Conservation (phyloP, 108 stramenopile species). For the Epithemia pelagica region DNA sequence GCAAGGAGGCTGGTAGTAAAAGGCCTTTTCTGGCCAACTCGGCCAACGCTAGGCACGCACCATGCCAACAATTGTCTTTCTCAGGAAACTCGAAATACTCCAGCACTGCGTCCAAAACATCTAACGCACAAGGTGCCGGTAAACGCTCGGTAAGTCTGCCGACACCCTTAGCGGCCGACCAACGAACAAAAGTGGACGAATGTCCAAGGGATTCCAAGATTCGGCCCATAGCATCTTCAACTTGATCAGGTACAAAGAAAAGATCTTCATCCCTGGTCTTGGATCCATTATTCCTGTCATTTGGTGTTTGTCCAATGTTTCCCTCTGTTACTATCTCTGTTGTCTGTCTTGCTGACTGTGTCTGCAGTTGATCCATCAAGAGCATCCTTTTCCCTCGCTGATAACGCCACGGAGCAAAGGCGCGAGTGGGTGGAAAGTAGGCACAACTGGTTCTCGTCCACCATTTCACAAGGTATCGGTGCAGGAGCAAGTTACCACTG, state of each 20-base stretch:
- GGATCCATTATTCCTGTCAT: background rate
- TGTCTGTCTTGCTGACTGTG: background rate
- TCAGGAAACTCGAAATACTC: slow-evolving; percentile 49
- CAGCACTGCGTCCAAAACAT: slow-evolving; percentile 91
- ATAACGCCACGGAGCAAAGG: slow-evolving; percentile 90
- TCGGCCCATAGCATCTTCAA: slow-evolving; percentile 94
- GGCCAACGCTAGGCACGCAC: slow-evolving; percentile 92
- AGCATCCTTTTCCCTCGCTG: slow-evolving; percentile 83
- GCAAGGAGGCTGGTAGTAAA: slow-evolving; percentile 80
- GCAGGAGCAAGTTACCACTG: slow-evolving; percentile 42
- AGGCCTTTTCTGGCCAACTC: slow-evolving; percentile 95
- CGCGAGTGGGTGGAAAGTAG: slow-evolving; percentile 79
- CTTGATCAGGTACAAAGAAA: slow-evolving; percentile 82
- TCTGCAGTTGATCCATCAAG: slow-evolving; percentile 51
- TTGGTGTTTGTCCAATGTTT: background rate
- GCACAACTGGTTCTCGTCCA: slow-evolving; percentile 84
- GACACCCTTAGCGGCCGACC: slow-evolving; percentile 98
- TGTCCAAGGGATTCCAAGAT: slow-evolving; percentile 74
- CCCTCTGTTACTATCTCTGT: background rate
- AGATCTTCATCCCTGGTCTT: slow-evolving; percentile 16
- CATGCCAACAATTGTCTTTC: slow-evolving; percentile 92
- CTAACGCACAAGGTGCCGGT: slow-evolving; percentile 85
- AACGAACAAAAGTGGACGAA: slow-evolving; percentile 91
- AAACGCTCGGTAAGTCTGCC: slow-evolving; percentile 93
- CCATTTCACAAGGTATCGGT: slow-evolving; percentile 87